These are phyloP conservation scores for Monilinia aucupariae DNA, from an alignment of 2,329 filamentous ascomycete genomes.

Conservation along the genomic window DNA sequence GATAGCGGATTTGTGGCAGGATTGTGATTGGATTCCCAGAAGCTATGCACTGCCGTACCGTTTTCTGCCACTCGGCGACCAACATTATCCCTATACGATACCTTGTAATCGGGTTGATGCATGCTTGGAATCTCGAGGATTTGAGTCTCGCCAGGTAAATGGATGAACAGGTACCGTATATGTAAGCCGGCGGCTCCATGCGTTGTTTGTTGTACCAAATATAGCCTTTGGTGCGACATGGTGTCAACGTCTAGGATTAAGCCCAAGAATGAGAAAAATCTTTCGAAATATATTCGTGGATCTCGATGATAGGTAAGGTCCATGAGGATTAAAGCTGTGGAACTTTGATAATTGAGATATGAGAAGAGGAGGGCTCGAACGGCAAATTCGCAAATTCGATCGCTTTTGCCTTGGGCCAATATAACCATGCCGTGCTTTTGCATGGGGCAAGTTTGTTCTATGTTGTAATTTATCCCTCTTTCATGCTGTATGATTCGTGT, in stretches of 20 bases:
- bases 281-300: slow-evolving; percentile 7
- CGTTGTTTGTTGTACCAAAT: slow-evolving; percentile 5
- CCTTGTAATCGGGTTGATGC: slow-evolving; percentile 7
- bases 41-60: slow-evolving; percentile 5
- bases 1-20: neutral
- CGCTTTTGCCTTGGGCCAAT: slow-evolving; percentile 4
- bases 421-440: slow-evolving; percentile 6
- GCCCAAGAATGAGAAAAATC: neutral
- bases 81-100: slow-evolving; percentile 11
- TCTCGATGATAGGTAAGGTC: slow-evolving; percentile 15
- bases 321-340: neutral
- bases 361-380: neutral
- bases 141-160: slow-evolving; percentile 9
- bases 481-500: slow-evolving; percentile 15
- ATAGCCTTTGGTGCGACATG: slow-evolving; percentile 9
- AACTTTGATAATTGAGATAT: slow-evolving; percentile 1
- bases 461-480: slow-evolving; percentile 2
- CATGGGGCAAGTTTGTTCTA: slow-evolving; percentile 6
- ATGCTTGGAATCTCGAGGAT: slow-evolving; percentile 9
- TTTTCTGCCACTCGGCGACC: slow-evolving; percentile 14
- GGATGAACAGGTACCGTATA: slow-evolving; percentile 14
- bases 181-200: slow-evolving; percentile 11
- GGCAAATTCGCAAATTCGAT: neutral
- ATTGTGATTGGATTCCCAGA: neutral
- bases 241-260: slow-evolving; percentile 9